Evolutionary conservation across 2,329 filamentous ascomycete species (phyloP), one percentile per base, ranked within the genome.

Genomic region (Talaromyces rugulosus): DNA sequence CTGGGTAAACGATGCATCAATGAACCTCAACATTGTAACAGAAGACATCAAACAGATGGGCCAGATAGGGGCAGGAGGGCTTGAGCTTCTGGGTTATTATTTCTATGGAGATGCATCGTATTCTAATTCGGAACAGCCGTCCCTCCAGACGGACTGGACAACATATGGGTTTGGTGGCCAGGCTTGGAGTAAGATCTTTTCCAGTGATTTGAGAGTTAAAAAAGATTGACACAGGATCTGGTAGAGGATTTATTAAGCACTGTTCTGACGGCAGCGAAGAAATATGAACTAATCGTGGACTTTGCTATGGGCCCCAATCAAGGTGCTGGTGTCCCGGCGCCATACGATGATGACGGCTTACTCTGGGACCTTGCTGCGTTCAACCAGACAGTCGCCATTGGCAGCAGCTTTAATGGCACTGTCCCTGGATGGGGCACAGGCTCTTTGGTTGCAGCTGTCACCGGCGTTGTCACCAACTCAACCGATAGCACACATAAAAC

Each of bases 261-360:
- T 23, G 58, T 72, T 30, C 74, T 72, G 55, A 61, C 68, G 23
- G 64, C 64, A 8, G 64, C 70, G 6, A 68, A 73, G 16, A 74
- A 79, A 0, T 62, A 72, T 18, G 75, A 70, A 0, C 52, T 82
- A 9, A 60, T 77, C 4, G 74, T 83, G 66, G 81, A 83, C 64
- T 80, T 81, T 65, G 70, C 77, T 0, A 55, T 83, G 1, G 81
- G 81, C 0, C 76, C 81, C 0, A 81, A 80, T 62, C 77, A 81
- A 65, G 82, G 81, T 4, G 73, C 77, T 53, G 81, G 81, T 14
- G 78, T 81, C 3, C 81, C 80, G 0, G 73, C 76, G 0, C 64
- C 68, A 0, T 60, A 64, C 0, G 66, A 71, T 27, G 68, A 73
- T 53, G 69, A 72, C 2, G 77, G 74, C 0, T 63, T 75, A 8